Percentiles rank a stretch among this genome's conserved stretches.
These are phyloP conservation scores for Boletellus deceptivus DNA, from an alignment of 1,284 basidiomycete species.

Conservation along the genomic window DNA sequence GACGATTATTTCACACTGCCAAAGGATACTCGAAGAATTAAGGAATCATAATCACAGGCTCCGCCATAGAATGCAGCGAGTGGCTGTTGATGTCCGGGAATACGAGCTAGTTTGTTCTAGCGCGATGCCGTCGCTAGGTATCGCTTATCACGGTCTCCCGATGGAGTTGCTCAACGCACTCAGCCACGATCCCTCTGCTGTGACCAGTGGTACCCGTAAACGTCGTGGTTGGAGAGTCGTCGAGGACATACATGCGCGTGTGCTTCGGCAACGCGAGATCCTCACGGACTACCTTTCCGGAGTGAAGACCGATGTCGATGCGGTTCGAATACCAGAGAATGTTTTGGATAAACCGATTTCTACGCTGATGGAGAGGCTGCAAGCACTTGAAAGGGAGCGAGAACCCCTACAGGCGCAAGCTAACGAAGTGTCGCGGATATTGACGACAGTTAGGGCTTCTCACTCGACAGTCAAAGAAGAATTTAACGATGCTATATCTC, in stretches of 20 bases:
- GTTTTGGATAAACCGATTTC: conserved; percentile 55
- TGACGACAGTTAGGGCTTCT: conserved; percentile 51
- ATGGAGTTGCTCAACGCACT: conserved; percentile 67
- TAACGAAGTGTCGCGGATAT: conserved; percentile 44
- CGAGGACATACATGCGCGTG: conserved; percentile 65
- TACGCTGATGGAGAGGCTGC: conserved; percentile 39
- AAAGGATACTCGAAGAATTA: conserved; percentile 57
- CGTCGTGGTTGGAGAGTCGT: conserved; percentile 63
- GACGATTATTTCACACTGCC: conserved; percentile 5
- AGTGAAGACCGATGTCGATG: conserved; percentile 18
- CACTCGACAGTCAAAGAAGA: conserved; percentile 58
- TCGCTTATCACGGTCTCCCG: conserved; percentile 50
- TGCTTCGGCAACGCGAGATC: conserved; percentile 55
- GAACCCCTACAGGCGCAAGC: conserved; percentile 43
- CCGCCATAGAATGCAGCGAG: conserved; percentile 61
- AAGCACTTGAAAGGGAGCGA: conserved; percentile 44
- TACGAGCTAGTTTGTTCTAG: conserved; percentile 57
- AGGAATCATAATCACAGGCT: conserved; percentile 60
- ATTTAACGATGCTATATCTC: conserved; percentile 63
- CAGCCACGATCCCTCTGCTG: conserved; percentile 70
- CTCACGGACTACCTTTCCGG: conserved; percentile 49
- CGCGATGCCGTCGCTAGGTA: conserved; percentile 47
- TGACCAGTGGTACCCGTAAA: conserved; percentile 58
- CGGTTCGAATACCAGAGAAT: conserved; percentile 34
- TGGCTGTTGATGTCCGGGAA: conserved; percentile 59